Evolutionary conservation across 192 early-diverging fungal species (phyloP).

Genomic region (Chytriomyces hyalinus): DNA sequence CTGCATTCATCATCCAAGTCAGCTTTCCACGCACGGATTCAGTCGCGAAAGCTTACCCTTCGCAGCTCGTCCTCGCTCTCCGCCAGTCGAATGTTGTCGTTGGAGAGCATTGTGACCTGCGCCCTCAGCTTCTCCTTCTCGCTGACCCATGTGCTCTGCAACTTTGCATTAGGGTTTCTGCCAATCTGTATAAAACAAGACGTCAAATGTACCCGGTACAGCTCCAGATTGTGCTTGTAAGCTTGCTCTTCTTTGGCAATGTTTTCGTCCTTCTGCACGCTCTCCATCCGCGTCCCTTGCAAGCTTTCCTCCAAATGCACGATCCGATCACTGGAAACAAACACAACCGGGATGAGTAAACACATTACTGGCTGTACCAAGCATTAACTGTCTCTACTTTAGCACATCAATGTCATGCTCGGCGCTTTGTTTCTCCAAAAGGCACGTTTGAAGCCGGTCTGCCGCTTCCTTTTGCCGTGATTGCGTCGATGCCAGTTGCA

Average conservation of each 20-base stretch:
- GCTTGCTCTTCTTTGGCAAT: conserved; percentile 24
- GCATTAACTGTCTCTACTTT: neutral
- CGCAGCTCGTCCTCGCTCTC: conserved; percentile 20
- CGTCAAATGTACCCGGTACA: conserved; percentile 11
- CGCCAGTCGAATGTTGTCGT: conserved; percentile 20
- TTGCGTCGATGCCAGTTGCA: conserved; percentile 10
- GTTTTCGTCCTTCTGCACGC: conserved; percentile 33
- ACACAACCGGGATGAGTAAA: neutral
- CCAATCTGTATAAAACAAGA: no score
- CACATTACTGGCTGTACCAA: no score
- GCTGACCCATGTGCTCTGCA: conserved; percentile 28
- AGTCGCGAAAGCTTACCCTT: neutral
- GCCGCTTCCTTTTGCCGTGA: conserved; percentile 9
- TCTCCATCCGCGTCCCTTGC: conserved; percentile 28
- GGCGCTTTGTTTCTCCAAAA: conserved; percentile 14
- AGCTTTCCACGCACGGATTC: neutral
- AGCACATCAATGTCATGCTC: conserved; percentile 25
- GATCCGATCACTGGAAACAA: conserved; percentile 18
- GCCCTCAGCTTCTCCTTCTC: conserved; percentile 24
- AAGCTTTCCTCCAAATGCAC: conserved; percentile 25
- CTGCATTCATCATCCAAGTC: neutral
- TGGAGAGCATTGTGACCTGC: conserved; percentile 22
- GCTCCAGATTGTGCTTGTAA: conserved; percentile 29
- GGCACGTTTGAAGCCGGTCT: conserved; percentile 1
- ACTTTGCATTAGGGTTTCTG: neutral